Percentiles rank a stretch among this genome's conserved stretches.
Conservation (phyloP, 208 protist species). For the Acanthamoeba quina region DNA sequence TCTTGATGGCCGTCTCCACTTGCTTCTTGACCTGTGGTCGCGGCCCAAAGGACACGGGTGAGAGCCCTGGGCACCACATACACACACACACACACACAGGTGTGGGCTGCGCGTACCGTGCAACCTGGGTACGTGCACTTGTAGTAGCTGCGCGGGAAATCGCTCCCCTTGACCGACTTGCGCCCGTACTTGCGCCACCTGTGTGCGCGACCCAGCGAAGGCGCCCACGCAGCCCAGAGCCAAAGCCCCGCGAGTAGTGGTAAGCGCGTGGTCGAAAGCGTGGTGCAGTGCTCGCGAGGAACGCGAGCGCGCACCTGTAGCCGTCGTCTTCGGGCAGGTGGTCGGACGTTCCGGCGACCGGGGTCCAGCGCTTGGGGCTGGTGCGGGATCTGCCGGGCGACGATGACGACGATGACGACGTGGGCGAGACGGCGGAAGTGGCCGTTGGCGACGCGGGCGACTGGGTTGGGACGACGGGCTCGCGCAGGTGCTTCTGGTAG, state of each 20-base stretch:
- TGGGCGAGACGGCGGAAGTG: background rate
- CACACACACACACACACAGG: background rate
- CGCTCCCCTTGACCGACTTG: conserved; percentile 70
- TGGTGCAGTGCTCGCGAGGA: too few relatives aligned
- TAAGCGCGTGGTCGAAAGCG: too few relatives aligned
- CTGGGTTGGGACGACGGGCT: background rate
- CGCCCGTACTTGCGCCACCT: conserved; percentile 80
- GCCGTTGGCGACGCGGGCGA: background rate
- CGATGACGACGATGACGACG: background rate
- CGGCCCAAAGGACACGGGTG: too few relatives aligned
- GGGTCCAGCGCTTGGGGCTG: background rate
- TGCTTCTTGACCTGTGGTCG: conserved; percentile 73
- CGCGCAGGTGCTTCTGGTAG: conserved; percentile 33
- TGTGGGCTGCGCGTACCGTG: background rate
- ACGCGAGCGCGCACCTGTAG: background rate
- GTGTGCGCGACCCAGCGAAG: background rate
- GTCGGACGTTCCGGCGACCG: background rate
- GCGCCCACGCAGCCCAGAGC: background rate
- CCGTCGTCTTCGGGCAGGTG: conserved; percentile 3
- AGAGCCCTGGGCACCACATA: background rate
- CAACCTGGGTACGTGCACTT: conserved; percentile 73
- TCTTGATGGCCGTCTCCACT: conserved; percentile 40
- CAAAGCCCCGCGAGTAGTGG: background rate
- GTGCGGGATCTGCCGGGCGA: background rate
- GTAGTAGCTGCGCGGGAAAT: conserved; percentile 73